A percentile compares a stretch with the other conserved stretches of the same genome.
These are phyloP conservation scores for Penicillium coprophilum DNA, from an alignment of 495 filamentous ascomycete species.

Conservation along the genomic window DNA sequence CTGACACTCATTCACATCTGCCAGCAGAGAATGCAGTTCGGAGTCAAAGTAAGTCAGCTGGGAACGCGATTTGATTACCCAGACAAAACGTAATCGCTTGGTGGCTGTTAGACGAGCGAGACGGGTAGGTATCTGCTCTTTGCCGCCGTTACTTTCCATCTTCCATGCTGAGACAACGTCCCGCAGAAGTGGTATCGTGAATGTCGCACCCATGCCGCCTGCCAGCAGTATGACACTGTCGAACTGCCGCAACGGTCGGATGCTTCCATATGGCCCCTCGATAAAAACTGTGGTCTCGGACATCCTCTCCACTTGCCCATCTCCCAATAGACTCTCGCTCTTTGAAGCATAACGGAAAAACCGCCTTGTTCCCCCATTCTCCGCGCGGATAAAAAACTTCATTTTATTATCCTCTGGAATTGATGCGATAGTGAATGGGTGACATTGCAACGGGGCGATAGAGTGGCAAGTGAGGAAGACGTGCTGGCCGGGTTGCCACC, in stretches of 20 bases:
- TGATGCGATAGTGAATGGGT: conserved; percentile 79
- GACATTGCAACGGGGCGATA: conserved; percentile 67
- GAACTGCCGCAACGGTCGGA: conserved; percentile 52
- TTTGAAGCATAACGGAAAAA: conserved; percentile 65
- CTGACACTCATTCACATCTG: conserved; percentile 45
- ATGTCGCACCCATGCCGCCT: conserved; percentile 57
- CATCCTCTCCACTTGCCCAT: neutral
- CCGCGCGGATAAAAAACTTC: conserved; percentile 70
- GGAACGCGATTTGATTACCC: conserved; percentile 67
- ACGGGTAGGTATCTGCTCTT: neutral
- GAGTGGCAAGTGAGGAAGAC: conserved; percentile 72
- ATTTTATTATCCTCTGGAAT: conserved; percentile 57
- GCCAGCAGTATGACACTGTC: conserved; percentile 64
- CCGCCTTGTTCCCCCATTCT: conserved; percentile 66
- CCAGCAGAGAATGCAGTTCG: conserved; percentile 57
- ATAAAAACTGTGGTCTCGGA: conserved; percentile 33
- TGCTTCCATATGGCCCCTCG: conserved; percentile 55
- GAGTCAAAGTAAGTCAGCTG: conserved; percentile 70
- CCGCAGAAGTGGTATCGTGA: conserved; percentile 53
- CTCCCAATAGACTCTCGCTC: conserved; percentile 24
- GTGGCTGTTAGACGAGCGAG: conserved; percentile 46
- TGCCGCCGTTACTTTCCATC: conserved; percentile 13
- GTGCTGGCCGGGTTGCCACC: conserved; percentile 77
- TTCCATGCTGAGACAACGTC: conserved; percentile 48
- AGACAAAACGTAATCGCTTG: conserved; percentile 66